Base-by-base conservation (phyloP, 495 filamentous ascomycete species). In the Hypoxylon fuscum region DNA sequence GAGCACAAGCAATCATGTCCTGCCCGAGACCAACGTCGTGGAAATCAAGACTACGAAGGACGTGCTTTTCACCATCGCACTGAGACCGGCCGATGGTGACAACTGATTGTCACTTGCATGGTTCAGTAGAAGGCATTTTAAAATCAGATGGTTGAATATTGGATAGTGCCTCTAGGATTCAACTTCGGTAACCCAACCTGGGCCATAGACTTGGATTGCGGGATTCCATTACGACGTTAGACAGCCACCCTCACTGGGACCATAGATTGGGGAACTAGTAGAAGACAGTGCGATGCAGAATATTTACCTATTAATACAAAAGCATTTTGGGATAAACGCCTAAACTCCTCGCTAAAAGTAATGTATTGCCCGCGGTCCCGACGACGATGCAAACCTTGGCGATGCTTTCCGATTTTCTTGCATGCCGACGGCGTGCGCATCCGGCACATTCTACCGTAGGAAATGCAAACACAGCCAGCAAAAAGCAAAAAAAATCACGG, bases 1-100 rank as follows among this genome's bases (percentile, higher is more conserved):
- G 59, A 97, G 93, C 68, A 98, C 95, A 41, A 98, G 95, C 73
- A 98, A 98, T 76, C 90, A 93, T 68, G 83, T 96, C 22, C 69
- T 80, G 55, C 79, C 77, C 0, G 74, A 73, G 56, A 77, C 78
- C 7, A 29, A 68, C 46, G 76, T 76, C 52, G 81, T 96, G 1
- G 78, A 80, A 48, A 73, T 91, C 2, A 73, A 84, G 67, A 87
- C 90, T 25, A 83, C 83, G 6, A 85, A 82, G 56, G 81, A 86
- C 51, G 88, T 97, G 11, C 70, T 98, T 34, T 96, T 97, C 73
- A 97, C 95, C 1, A 82, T 96, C 57, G 93, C 96, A 62, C 69
- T 95, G 69, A 69, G 71, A 52, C 47, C 63, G 22, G 23, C 12
- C 9, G 49, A 22, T 3, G 37, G 22, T 27, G 55, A 9, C 34